Conservation (phyloP, 2,329 filamentous ascomycete genomes). For the Pseudogymnoascus sp. region DNA sequence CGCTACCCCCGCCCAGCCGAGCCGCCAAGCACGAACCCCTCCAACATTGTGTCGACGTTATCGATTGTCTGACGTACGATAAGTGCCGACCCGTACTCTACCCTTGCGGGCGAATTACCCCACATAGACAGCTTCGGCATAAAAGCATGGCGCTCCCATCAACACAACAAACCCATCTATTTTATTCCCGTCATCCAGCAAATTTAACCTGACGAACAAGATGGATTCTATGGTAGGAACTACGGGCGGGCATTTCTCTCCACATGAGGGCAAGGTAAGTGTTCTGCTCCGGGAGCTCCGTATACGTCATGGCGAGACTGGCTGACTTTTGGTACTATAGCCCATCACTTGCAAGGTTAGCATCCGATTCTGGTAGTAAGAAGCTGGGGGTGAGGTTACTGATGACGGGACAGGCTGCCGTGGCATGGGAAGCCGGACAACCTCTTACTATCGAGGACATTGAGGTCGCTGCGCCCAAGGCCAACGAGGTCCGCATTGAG, state of each 20-base stretch:
- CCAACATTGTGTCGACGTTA: not conserved
- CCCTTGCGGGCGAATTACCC: not conserved
- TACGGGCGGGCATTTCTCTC: not conserved
- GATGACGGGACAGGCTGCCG: conserved; percentile 56
- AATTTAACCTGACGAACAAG: not conserved
- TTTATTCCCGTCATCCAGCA: not conserved
- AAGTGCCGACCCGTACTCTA: not conserved
- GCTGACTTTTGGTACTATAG: conserved; percentile 41
- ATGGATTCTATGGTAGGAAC: conserved; percentile 10
- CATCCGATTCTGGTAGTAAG: not conserved
- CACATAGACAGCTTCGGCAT: not conserved
- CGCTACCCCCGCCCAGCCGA: not conserved
- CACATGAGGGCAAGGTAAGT: conserved; percentile 11
- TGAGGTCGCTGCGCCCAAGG: conserved; percentile 80
- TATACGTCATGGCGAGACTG: conserved; percentile 8
- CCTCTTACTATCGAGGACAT: conserved; percentile 83
- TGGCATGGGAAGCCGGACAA: conserved; percentile 95
- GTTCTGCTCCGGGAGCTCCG: not conserved
- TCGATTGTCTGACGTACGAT: not conserved
- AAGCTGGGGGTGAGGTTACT: not conserved
- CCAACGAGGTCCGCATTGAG: conserved; percentile 93
- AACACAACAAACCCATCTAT: not conserved
- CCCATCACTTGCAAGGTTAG: conserved; percentile 81
- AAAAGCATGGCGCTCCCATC: not conserved
- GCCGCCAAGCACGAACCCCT: not conserved